These are phyloP conservation scores for Talaromyces proteolyticus DNA, from an alignment of 495 filamentous ascomycete genomes.

Conservation along the genomic window DNA sequence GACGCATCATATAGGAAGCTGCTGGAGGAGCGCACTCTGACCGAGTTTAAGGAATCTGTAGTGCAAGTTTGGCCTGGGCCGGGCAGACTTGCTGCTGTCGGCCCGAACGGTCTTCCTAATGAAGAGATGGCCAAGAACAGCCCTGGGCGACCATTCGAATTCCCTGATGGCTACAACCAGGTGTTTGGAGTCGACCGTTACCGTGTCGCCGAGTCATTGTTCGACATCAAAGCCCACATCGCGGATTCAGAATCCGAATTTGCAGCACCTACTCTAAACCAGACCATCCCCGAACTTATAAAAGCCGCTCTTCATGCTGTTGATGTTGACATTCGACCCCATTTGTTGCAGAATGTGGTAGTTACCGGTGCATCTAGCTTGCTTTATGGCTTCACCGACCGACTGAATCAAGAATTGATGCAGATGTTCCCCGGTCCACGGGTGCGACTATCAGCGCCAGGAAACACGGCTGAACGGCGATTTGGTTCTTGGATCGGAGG, in stretches of 20 bases:
- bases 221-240: slow-evolving; percentile 64
- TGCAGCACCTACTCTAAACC: slow-evolving; percentile 52
- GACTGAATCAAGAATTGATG: slow-evolving; percentile 76
- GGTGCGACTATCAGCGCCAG: slow-evolving; percentile 78
- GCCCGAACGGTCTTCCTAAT: slow-evolving; percentile 53
- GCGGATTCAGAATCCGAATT: slow-evolving; percentile 36
- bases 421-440: slow-evolving; percentile 71
- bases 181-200: slow-evolving; percentile 86
- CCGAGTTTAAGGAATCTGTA: slow-evolving; percentile 95
- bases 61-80: slow-evolving; percentile 91
- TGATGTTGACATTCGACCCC: slow-evolving; percentile 83
- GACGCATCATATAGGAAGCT: slow-evolving; percentile 67
- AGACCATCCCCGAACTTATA: slow-evolving; percentile 75
- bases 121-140: slow-evolving; percentile 60
- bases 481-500: slow-evolving; percentile 96
- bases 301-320: slow-evolving; percentile 68
- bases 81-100: slow-evolving; percentile 53
- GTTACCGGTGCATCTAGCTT: slow-evolving; percentile 83
- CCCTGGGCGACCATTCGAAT: slow-evolving; percentile 84
- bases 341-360: slow-evolving; percentile 82
- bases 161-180: slow-evolving; percentile 93
- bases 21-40: slow-evolving; percentile 88
- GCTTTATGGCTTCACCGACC: slow-evolving; percentile 83
- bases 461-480: slow-evolving; percentile 77
- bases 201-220: slow-evolving; percentile 78